A percentile compares a stretch with the other conserved stretches of the same genome.
phyloP scores from a whole-genome alignment of 345 rosid genomes.

The Cochlearia excelsa region DNA sequence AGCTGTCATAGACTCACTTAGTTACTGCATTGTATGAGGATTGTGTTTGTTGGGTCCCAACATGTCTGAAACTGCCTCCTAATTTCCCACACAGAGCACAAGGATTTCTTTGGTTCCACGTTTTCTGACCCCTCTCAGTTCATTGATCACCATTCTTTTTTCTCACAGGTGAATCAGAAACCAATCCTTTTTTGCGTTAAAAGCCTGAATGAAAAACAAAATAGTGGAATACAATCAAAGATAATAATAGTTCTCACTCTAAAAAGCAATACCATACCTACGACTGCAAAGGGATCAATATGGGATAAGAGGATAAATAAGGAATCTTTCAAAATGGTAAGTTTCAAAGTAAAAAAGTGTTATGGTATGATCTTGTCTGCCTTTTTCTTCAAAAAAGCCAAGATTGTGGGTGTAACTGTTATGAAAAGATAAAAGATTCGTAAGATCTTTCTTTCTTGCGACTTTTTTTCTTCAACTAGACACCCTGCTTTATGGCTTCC shows the following conservation, averaged over 20 bases:
- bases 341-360: slow-evolving; percentile 34
- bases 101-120: slow-evolving; percentile 33
- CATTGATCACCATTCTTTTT: slow-evolving; percentile 41
- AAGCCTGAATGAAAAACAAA: slow-evolving; percentile 33
- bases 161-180: slow-evolving; percentile 7
- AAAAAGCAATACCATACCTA: slow-evolving; percentile 38
- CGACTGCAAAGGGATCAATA: slow-evolving; percentile 38
- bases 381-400: slow-evolving; percentile 47
- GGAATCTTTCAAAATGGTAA: slow-evolving; percentile 38
- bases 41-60: slow-evolving; percentile 46
- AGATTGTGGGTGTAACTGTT: slow-evolving; percentile 75
- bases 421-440: slow-evolving; percentile 71
- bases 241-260: slow-evolving; percentile 26
- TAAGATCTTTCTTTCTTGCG: slow-evolving; percentile 66
- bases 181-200: slow-evolving; percentile 29
- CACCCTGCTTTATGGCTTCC: slow-evolving; percentile 55
- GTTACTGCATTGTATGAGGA: slow-evolving; percentile 21
- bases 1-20: slow-evolving; percentile 39
- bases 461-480: slow-evolving; percentile 65
- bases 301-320: slow-evolving; percentile 37
- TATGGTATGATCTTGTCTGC: slow-evolving; percentile 39
- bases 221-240: slow-evolving; percentile 31
- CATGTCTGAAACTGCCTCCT: slow-evolving; percentile 39
- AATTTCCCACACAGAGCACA: slow-evolving; percentile 38
- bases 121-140: slow-evolving; percentile 43